Evolutionary conservation across 139 green algal species (phyloP).

Genomic region (Raphidocelis subcapitata): DNA sequence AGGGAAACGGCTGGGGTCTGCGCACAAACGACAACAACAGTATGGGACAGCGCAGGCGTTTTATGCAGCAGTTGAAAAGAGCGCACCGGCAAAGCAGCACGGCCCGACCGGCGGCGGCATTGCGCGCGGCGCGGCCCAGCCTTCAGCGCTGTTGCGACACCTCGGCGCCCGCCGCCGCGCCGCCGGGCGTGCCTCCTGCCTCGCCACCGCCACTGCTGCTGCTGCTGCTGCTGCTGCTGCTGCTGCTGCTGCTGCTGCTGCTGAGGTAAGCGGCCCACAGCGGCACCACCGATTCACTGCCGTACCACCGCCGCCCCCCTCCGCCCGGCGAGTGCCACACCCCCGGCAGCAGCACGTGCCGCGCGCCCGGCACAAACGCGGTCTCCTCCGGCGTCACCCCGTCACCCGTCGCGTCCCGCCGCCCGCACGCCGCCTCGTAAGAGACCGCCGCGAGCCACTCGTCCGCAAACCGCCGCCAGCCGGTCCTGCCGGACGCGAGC

Average conservation of each 20-base stretch:
- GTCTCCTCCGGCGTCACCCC: conserved; percentile 23
- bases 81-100: no score
- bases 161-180: background rate
- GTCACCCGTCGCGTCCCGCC: background rate
- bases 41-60: no score
- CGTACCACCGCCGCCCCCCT: conserved; percentile 24
- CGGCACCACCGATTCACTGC: conserved; percentile 6
- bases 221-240: conserved; percentile 8
- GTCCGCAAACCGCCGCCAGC: background rate
- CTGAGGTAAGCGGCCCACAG: conserved; percentile 16
- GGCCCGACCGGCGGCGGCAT: background rate
- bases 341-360: conserved; percentile 17
- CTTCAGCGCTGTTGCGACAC: background rate
- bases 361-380: conserved; percentile 22
- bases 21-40: no score
- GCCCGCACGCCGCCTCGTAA: background rate
- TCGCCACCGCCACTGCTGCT: background rate
- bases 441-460: background rate
- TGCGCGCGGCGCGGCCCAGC: background rate
- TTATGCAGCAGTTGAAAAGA: no score
- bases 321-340: conserved; percentile 27
- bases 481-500: background rate
- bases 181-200: background rate
- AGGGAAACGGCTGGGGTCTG: no score
- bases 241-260: background rate